phyloP scores from a whole-genome alignment of 75 land plant species.

The Azolla pinnata region DNA sequence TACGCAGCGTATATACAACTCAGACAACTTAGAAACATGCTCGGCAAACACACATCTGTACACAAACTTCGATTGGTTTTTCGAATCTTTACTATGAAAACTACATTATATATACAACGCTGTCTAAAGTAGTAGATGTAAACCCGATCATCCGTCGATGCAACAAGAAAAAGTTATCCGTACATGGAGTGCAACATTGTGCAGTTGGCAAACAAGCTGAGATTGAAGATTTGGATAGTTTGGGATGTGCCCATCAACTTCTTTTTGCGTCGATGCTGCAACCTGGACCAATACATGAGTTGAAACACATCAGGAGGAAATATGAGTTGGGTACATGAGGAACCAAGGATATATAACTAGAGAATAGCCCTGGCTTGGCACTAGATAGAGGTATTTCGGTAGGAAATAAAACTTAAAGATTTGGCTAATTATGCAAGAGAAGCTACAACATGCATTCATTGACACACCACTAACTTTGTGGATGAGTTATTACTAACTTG shows the following conservation, averaged over 20 bases:
- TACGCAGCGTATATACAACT: not conserved
- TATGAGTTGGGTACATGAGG: not conserved
- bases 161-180: too few relatives aligned
- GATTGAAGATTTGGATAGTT: constrained; percentile 78
- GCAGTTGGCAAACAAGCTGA: constrained; percentile 72
- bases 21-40: too few relatives aligned
- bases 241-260: constrained; percentile 61
- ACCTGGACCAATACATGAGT: constrained; percentile 46
- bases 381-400: too few relatives aligned
- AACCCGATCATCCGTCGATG: too few relatives aligned
- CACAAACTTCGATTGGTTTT: too few relatives aligned
- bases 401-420: too few relatives aligned
- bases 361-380: too few relatives aligned
- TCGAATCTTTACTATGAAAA: too few relatives aligned
- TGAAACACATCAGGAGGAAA: not conserved
- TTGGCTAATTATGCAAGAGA: too few relatives aligned
- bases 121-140: constrained; percentile 1
- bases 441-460: not conserved
- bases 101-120: too few relatives aligned
- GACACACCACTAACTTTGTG: not conserved
- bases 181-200: constrained; percentile 75
- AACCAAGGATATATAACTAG: not conserved
- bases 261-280: constrained; percentile 79
- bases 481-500: constrained; percentile 49
- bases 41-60: too few relatives aligned